phyloP scores from a whole-genome alignment of 2,329 filamentous ascomycete species.

The Aureobasidium sp. region DNA sequence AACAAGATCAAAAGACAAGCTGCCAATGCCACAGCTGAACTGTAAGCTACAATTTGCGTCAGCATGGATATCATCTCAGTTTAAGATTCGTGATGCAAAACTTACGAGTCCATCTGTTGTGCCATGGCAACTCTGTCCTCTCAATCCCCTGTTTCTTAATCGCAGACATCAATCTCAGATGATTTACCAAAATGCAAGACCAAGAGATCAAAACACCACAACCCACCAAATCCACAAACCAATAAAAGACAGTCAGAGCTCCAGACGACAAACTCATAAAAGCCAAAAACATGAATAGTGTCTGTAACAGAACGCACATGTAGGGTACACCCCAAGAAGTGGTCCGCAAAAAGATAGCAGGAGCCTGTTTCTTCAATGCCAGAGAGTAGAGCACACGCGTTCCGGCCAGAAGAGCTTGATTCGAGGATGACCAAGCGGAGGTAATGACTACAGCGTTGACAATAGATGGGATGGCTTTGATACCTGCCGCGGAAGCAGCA shows the following conservation, averaged over 20 bases:
- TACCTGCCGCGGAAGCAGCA: conserved; percentile 57
- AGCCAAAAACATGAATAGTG: conserved; percentile 52
- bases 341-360: conserved; percentile 61
- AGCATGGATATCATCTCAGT: background rate
- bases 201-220: conserved; percentile 26
- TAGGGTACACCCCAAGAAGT: conserved; percentile 64
- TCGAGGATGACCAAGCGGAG: conserved; percentile 69
- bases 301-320: conserved; percentile 53
- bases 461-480: conserved; percentile 55
- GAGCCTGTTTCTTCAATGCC: conserved; percentile 62
- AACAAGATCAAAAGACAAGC: conserved; percentile 32
- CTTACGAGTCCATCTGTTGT: conserved; percentile 22
- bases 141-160: conserved; percentile 21
- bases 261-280: conserved; percentile 37
- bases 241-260: conserved; percentile 35
- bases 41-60: background rate
- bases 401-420: conserved; percentile 68
- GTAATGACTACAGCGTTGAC: conserved; percentile 66
- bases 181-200: conserved; percentile 19
- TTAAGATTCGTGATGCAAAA: conserved; percentile 33
- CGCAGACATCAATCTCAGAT: conserved; percentile 19
- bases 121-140: conserved; percentile 20
- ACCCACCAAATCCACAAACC: conserved; percentile 38
- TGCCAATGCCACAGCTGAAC: background rate
- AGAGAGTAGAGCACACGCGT: conserved; percentile 65